Percentiles rank a stretch among this genome's conserved stretches.
Conservation (phyloP, 2,329 filamentous ascomycete species). For the Gnomoniopsis smithogilvyi region DNA sequence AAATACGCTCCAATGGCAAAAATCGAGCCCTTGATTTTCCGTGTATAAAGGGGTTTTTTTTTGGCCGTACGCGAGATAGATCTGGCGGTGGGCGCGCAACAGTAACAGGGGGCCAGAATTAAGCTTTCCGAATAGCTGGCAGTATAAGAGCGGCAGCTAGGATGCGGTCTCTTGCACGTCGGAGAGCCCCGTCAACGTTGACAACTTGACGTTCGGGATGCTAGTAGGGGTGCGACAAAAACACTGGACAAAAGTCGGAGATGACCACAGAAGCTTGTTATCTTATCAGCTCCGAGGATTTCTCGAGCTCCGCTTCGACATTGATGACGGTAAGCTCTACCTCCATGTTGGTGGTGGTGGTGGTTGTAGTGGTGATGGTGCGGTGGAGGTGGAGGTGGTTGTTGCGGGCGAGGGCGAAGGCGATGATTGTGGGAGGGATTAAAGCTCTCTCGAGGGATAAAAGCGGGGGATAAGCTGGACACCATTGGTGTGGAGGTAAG, state of each 20-base stretch:
- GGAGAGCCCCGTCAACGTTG: neutral
- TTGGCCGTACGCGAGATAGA: no score
- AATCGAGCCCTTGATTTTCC: neutral
- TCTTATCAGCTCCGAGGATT: neutral
- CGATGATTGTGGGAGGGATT: neutral
- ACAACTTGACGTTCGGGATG: no score
- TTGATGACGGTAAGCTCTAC: neutral
- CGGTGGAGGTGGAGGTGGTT: neutral
- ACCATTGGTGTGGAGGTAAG: constrained; percentile 2
- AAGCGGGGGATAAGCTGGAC: constrained; percentile 3
- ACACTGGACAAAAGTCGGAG: neutral
- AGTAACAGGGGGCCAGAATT: neutral
- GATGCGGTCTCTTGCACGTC: neutral
- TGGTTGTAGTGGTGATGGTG: neutral
- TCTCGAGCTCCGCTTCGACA: neutral
- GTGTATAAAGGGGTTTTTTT: neutral
- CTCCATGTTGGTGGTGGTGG: neutral
- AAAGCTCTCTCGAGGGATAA: neutral
- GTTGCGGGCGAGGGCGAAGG: neutral
- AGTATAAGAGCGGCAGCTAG: neutral
- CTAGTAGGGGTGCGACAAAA: no score
- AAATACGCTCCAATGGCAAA: no score
- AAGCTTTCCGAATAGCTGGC: neutral
- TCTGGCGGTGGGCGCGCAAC: neutral
- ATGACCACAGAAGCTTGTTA: neutral